A percentile compares a stretch with the other conserved stretches of the same genome.
Conservation (phyloP, 192 early-diverging fungal species). For the Dimargaris cristalligena region DNA sequence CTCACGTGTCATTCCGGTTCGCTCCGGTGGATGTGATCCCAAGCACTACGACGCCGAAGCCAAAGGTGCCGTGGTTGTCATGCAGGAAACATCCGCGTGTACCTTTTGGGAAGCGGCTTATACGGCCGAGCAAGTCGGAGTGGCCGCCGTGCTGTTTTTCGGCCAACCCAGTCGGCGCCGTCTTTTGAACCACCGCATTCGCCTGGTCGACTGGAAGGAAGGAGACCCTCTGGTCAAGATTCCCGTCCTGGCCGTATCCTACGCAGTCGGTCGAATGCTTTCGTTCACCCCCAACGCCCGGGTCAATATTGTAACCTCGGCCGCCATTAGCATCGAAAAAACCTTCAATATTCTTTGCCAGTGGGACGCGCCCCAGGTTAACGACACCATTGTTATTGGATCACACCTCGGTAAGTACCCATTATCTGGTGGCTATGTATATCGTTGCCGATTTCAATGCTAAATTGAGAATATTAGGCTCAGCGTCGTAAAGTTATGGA, state of each 20-base stretch:
- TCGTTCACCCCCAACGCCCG: conserved; percentile 15
- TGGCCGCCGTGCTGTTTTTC: conserved; percentile 39
- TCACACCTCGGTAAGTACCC: conserved; percentile 21
- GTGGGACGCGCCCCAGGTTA: conserved; percentile 25
- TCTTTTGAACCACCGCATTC: conserved; percentile 33
- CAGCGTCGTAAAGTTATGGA: too few relatives aligned
- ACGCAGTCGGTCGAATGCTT: conserved; percentile 35
- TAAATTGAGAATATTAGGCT: too few relatives aligned
- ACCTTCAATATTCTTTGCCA: conserved; percentile 46
- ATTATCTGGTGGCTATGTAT: too few relatives aligned
- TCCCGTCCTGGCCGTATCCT: conserved; percentile 37
- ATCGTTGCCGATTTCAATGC: too few relatives aligned
- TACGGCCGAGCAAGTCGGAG: conserved; percentile 35
- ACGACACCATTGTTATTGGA: conserved; percentile 38
- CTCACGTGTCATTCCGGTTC: background rate
- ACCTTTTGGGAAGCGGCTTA: conserved; percentile 37
- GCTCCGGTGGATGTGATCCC: background rate
- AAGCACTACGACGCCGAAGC: conserved; percentile 21
- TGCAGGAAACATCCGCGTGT: conserved; percentile 25
- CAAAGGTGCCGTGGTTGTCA: conserved; percentile 31
- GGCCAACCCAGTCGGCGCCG: conserved; percentile 23
- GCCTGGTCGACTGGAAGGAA: conserved; percentile 41
- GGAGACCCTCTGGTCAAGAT: conserved; percentile 42
- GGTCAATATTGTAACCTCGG: conserved; percentile 29
- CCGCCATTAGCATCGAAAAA: conserved; percentile 29